Percentiles rank a stretch among this genome's conserved stretches.
phyloP scores from a whole-genome alignment of 73 alveolate genomes.

The Symbiodinium pilosum region DNA sequence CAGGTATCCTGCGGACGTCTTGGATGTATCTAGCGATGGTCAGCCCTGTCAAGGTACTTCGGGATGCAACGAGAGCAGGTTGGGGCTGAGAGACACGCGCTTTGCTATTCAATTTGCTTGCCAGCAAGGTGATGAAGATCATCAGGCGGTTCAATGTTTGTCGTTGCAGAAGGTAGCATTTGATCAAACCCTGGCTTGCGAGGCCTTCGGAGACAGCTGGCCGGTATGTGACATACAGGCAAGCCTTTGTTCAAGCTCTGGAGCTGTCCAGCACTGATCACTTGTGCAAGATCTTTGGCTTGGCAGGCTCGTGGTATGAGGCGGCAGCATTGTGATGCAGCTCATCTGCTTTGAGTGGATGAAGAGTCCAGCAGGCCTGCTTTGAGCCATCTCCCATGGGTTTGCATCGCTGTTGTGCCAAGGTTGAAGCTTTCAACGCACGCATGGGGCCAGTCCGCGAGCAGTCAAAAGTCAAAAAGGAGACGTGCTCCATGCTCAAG shows the following conservation, averaged over 20 bases:
- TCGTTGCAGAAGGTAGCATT: no score
- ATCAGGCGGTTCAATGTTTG: conserved; percentile 22
- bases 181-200: neutral
- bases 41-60: conserved; percentile 23
- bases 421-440: no score
- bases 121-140: conserved; percentile 76
- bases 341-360: no score
- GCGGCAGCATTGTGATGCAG: neutral
- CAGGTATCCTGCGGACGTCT: no score
- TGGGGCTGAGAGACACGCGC: neutral
- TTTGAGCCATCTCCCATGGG: no score
- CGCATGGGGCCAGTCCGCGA: no score
- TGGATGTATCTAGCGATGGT: neutral
- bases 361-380: no score
- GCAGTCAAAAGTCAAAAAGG: no score
- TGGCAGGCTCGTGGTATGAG: conserved; percentile 7
- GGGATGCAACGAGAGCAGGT: conserved; percentile 90
- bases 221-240: conserved; percentile 99
- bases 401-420: no score
- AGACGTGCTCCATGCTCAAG: no score
- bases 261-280: no score
- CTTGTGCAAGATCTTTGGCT: no score
- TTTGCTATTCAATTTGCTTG: neutral
- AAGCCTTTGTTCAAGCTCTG: conserved; percentile 39
- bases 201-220: conserved; percentile 99